These are phyloP conservation scores for Dryas alaskensis DNA, from an alignment of 306 rosid genomes.

Conservation along the genomic window DNA sequence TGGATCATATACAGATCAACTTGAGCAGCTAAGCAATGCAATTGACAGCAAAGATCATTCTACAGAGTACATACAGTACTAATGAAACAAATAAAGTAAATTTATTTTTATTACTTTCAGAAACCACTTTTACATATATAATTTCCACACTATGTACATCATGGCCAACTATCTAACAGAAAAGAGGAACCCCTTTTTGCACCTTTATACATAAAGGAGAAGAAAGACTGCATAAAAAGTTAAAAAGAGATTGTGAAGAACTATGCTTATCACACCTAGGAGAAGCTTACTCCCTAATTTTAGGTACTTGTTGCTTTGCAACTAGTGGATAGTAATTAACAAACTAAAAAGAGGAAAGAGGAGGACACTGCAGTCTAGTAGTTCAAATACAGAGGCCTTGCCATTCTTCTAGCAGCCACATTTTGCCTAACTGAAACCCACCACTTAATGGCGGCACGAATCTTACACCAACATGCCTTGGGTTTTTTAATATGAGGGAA, in stretches of 20 bases:
- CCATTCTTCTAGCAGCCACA: conserved; percentile 38
- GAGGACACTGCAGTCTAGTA: conserved; percentile 12
- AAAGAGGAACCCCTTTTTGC: conserved; percentile 5
- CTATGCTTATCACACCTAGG: conserved; percentile 4
- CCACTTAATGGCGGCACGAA: conserved; percentile 42
- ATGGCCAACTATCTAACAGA: not conserved
- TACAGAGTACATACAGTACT: not conserved
- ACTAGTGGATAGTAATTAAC: not conserved
- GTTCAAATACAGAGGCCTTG: conserved; percentile 17
- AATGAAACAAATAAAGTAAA: not conserved
- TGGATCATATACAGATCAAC: not conserved
- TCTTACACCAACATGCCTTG: conserved; percentile 50
- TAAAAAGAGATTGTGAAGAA: not conserved
- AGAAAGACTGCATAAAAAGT: not conserved
- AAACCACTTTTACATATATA: not conserved
- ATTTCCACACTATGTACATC: conserved; percentile 2
- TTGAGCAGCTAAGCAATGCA: not conserved
- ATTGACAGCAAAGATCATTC: not conserved
- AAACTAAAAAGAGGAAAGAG: conserved; percentile 5
- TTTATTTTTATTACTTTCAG: not conserved
- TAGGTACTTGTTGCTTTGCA: conserved; percentile 11
- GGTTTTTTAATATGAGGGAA: conserved; percentile 34
- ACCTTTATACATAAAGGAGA: conserved; percentile 11
- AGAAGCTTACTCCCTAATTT: not conserved
- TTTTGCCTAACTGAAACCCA: conserved; percentile 28